Evolutionary conservation across 805 yeast species (phyloP).

Genomic region (Ogataea dorogensis): DNA sequence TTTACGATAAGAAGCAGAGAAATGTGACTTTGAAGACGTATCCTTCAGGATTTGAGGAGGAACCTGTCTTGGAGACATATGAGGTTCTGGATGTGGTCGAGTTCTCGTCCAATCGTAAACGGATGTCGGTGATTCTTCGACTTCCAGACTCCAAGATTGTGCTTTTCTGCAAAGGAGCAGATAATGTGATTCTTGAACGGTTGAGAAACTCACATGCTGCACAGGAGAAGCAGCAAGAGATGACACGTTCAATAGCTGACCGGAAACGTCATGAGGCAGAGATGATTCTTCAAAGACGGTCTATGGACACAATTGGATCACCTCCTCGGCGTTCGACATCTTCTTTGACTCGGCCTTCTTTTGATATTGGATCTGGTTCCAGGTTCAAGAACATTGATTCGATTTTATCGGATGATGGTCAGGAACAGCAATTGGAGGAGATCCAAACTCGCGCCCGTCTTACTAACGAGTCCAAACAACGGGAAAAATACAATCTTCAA

Average conservation of each 20-base stretch:
- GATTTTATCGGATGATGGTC: slow-evolving; percentile 37
- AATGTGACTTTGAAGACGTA: slow-evolving; percentile 68
- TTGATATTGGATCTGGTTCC: slow-evolving; percentile 24
- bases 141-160: slow-evolving; percentile 77
- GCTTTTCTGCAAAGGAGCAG: slow-evolving; percentile 93
- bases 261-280: slow-evolving; percentile 81
- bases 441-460: slow-evolving; percentile 52
- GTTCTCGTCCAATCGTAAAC: slow-evolving; percentile 81
- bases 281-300: slow-evolving; percentile 55
- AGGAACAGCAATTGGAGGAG: slow-evolving; percentile 50
- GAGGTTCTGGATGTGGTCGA: slow-evolving; percentile 79
- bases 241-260: slow-evolving; percentile 52
- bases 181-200: slow-evolving; percentile 79
- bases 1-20: slow-evolving; percentile 63
- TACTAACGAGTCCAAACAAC: slow-evolving; percentile 60
- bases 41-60: slow-evolving; percentile 74
- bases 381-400: slow-evolving; percentile 20
- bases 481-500: slow-evolving; percentile 43
- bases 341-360: slow-evolving; percentile 22
- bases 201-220: slow-evolving; percentile 61
- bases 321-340: slow-evolving; percentile 28
- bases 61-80: slow-evolving; percentile 65
- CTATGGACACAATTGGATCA: slow-evolving; percentile 36
- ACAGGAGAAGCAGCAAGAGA: slow-evolving; percentile 58
- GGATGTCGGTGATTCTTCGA: slow-evolving; percentile 86